Evolutionary conservation across 352 stramenopile genomes (phyloP), one percentile per base, ranked within the genome.

Genomic region (Phytophthora fragariae): DNA sequence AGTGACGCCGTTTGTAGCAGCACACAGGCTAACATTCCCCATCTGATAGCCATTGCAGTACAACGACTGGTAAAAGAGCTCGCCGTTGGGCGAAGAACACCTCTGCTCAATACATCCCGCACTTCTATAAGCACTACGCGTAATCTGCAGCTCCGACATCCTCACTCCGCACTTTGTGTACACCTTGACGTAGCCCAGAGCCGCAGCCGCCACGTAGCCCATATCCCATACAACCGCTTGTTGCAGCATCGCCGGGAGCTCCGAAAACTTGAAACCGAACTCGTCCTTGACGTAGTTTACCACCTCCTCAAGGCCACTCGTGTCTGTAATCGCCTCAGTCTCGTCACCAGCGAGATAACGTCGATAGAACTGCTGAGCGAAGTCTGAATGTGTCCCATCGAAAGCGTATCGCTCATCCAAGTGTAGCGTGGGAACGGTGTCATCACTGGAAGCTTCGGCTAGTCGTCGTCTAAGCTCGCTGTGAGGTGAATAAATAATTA

Each of bases 311-410:
- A 70, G 24, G 11, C 27, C 56, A 1, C 31, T 76, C n/a, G 65
- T 73, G 47, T 72, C 47, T 10, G 64, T 65, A 53, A 75, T 68
- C 17, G 54, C 33, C 3, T 54, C 49, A 5, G 46, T 31, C 46
- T 47, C 10, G 15, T 80, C 75, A 57, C 76, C 82, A 27, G 72
- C 67, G 11, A 87, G 44, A 63, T 80, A 85, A 41, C 81, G 73
- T 49, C 74, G 72, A 56, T 84, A 88, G 63, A 85, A 88, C 49
- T 90, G 82, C 56, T 88, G 76, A 12, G 79, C 78, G n/a, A 85
- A 84, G 62, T 90, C 80, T 4, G 82, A 83, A 55, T 85, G 79
- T 6, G 72, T 74, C 33, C 79, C 80, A 54, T 90, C 79, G 50
- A 88, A 84, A 52, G 62, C 29, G 60, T 85, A 86, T 53, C 69